phyloP scores from a whole-genome alignment of 2,329 filamentous ascomycete genomes.

The Ophiostoma perfectum region DNA sequence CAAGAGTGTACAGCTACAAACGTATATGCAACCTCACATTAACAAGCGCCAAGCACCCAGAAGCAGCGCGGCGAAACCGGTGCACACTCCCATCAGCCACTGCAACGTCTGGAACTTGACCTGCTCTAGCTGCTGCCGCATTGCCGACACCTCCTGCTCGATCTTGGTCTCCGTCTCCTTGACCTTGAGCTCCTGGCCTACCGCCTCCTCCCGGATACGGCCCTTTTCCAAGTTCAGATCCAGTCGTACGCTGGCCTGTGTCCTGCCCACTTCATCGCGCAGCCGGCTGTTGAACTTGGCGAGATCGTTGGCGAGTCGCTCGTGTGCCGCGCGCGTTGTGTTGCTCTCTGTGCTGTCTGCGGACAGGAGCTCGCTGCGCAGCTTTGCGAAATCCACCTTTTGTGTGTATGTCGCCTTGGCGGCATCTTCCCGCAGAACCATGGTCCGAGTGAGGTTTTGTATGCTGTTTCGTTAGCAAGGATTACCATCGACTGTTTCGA shows the following conservation, averaged over 20 bases:
- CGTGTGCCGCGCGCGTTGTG: slow-evolving; percentile 82
- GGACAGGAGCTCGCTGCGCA: slow-evolving; percentile 87
- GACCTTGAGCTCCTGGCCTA: slow-evolving; percentile 93
- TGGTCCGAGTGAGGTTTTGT: slow-evolving; percentile 92
- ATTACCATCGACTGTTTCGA: too few species aligned
- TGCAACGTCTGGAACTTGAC: slow-evolving; percentile 98
- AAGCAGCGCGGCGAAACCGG: slow-evolving; percentile 60
- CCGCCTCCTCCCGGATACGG: slow-evolving; percentile 90
- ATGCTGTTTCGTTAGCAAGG: slow-evolving; percentile 48
- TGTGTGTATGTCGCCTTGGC: slow-evolving; percentile 75
- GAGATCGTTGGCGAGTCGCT: slow-evolving; percentile 88
- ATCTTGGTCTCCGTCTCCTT: slow-evolving; percentile 99
- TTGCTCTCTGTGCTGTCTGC: slow-evolving; percentile 87
- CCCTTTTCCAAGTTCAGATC: slow-evolving; percentile 97
- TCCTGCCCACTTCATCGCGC: slow-evolving; percentile 88
- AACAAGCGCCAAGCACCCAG: slow-evolving; percentile 66
- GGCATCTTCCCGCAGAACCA: slow-evolving; percentile 93
- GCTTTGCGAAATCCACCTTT: slow-evolving; percentile 97
- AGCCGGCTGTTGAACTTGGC: slow-evolving; percentile 86
- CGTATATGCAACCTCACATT: slow-evolving; percentile 42
- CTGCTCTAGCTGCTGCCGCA: slow-evolving; percentile 87
- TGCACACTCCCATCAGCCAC: slow-evolving; percentile 88
- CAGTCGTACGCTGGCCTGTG: slow-evolving; percentile 84
- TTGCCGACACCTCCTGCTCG: slow-evolving; percentile 88
- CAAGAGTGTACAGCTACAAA: background rate